phyloP scores from a whole-genome alignment of 2,329 filamentous ascomycete species.

The Ophiostoma pallidulum region DNA sequence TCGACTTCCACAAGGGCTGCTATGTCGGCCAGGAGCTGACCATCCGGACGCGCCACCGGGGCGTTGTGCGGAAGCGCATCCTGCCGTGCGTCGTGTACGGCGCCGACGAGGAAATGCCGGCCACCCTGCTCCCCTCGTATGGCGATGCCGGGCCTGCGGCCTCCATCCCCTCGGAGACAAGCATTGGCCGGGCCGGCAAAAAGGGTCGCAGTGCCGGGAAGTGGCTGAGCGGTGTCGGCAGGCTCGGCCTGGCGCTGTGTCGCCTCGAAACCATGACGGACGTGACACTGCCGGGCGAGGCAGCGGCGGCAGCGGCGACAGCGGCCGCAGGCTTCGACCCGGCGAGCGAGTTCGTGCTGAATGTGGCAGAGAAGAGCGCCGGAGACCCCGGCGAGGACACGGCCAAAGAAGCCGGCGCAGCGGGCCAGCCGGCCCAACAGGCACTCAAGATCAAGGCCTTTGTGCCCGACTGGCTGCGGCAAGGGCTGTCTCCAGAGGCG shows the following conservation, averaged over 20 bases:
- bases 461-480: conserved; percentile 65
- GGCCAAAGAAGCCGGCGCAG: conserved; percentile 25
- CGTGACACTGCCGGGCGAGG: conserved; percentile 55
- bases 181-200: conserved; percentile 42
- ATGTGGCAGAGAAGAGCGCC: conserved; percentile 3
- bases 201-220: conserved; percentile 68
- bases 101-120: conserved; percentile 28
- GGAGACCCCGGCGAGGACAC: conserved; percentile 30
- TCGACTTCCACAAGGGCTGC: conserved; percentile 93
- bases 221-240: conserved; percentile 65
- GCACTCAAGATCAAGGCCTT: conserved; percentile 68
- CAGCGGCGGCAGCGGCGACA: conserved; percentile 53
- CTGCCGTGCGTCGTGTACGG: conserved; percentile 69
- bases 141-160: conserved; percentile 20
- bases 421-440: conserved; percentile 35
- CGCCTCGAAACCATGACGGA: conserved; percentile 87
- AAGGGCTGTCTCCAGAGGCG: conserved; percentile 25
- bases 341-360: conserved; percentile 52
- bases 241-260: conserved; percentile 79
- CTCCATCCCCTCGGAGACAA: conserved; percentile 35
- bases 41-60: conserved; percentile 88
- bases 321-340: conserved; percentile 49
- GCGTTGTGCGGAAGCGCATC: conserved; percentile 84
- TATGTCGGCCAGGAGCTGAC: conserved; percentile 96
- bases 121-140: conserved; percentile 13